Base-by-base conservation (phyloP, 2,329 filamentous ascomycete species). In the Arthrobotrys musiformis region DNA sequence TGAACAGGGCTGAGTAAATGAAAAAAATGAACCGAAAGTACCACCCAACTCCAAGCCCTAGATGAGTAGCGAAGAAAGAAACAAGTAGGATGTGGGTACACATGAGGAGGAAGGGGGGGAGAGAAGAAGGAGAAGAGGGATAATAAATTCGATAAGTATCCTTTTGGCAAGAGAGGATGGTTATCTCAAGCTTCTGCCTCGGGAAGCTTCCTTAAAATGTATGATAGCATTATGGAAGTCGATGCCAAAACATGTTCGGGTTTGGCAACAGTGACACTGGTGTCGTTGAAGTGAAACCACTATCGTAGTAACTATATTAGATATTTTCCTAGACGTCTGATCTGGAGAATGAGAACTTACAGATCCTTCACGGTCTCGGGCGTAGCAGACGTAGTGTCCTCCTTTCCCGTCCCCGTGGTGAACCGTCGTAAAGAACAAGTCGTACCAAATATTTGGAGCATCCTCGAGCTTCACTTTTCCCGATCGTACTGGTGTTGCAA, bases 251-350 rank as follows among this genome's bases (percentile, higher is more conserved):
- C 73, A 40, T 77, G 66, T 33, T 70, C 73, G 3, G 60, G 42
- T 13, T 67, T 67, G 15, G 73, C 69, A n/a, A 77, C 26, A 26
- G 64, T 54, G 2, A 77, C 73, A 28, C 56, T 61, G 1, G 73
- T 54, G 44, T 77, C 73, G 26, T 77, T 77, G 40, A 77, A 67
- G 44, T 77, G 66, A 17, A 70, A 77, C 73, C 73, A 77, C 73
- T 77, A n/a, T 42, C 13, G 19, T n/a, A n/a, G 44, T 24, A 15
- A 24, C 9, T 48, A n/a, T 22, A 22, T 48, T 24, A 33, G 1
- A 42, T 19, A 19, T 58, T 17, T 11, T n/a, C 17, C 50, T 61
- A 52, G 58, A 66, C 9, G 17, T 19, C 1, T 19, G 22, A 26
- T 15, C 22, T 40, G n/a, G 17, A 35, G 13, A 13, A 19, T 22